A percentile compares a stretch with the other conserved stretches of the same genome.
These are phyloP conservation scores for Eragrostis tef DNA, from an alignment of 202 grass and related monocot species.

Conservation along the genomic window DNA sequence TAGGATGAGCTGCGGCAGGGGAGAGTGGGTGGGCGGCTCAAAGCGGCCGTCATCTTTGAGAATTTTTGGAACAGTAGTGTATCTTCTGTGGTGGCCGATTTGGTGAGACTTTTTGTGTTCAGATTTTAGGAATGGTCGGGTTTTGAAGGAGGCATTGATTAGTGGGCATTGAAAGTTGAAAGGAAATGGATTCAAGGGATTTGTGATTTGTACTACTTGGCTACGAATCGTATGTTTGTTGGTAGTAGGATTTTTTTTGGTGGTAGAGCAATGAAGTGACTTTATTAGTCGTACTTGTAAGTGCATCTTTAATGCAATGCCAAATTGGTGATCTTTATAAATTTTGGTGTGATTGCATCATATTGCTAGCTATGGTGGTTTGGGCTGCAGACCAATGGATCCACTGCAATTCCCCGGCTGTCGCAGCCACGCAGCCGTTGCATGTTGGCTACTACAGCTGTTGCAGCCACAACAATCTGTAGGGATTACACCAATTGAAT, in stretches of 20 bases:
- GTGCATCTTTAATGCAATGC: background rate
- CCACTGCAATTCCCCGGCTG: too few species aligned
- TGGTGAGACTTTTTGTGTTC: background rate
- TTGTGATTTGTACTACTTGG: background rate
- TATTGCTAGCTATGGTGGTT: too few species aligned
- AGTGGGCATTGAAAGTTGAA: background rate
- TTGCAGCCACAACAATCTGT: too few species aligned
- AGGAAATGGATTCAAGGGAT: background rate
- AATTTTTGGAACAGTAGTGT: background rate
- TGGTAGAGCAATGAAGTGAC: background rate
- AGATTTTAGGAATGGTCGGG: too few species aligned
- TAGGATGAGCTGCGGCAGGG: background rate
- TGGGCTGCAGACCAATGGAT: too few species aligned
- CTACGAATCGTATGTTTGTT: background rate
- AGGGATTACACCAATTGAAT: too few species aligned
- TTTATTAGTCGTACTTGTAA: background rate
- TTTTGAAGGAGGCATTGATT: constrained; percentile 23
- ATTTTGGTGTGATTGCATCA: too few species aligned
- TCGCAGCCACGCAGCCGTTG: too few species aligned
- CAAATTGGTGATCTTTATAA: background rate
- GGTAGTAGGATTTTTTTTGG: constrained; percentile 3
- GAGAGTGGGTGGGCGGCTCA: constrained; percentile 57
- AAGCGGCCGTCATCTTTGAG: constrained; percentile 47
- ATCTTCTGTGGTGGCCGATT: constrained; percentile 14
- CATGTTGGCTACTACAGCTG: too few species aligned